A percentile compares a stretch with the other conserved stretches of the same genome.
Conservation (phyloP, 371 early-diverging fungal genomes). For the Rhizopus delemar region DNA sequence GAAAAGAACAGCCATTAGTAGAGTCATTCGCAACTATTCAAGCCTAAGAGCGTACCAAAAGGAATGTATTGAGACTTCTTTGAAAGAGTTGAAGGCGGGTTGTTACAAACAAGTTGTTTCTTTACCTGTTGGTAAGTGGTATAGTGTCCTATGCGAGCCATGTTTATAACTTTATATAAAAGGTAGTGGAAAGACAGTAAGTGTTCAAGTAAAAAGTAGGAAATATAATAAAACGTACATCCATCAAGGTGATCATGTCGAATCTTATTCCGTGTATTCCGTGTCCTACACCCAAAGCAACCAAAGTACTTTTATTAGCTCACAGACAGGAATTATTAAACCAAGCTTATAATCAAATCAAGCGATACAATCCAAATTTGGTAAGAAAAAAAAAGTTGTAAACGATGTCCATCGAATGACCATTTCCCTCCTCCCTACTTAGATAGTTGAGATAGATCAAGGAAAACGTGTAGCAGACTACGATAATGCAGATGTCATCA, state of each 20-base stretch:
- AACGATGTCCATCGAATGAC: neutral
- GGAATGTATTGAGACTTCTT: conserved; percentile 74
- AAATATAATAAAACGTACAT: neutral
- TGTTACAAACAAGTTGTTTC: conserved; percentile 75
- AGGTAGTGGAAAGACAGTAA: conserved; percentile 90
- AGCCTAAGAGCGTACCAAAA: conserved; percentile 72
- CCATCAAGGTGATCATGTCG: conserved; percentile 73
- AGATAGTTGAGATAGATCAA: conserved; percentile 69
- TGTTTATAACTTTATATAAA: conserved; percentile 20
- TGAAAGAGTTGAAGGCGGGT: conserved; percentile 55
- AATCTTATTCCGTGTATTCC: conserved; percentile 75
- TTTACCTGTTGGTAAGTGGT: conserved; percentile 68
- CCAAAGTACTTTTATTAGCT: conserved; percentile 79
- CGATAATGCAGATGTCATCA: conserved; percentile 66
- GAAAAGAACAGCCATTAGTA: neutral
- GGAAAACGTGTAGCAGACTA: conserved; percentile 58
- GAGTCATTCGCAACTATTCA: too few species aligned
- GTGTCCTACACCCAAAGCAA: conserved; percentile 62
- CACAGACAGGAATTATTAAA: conserved; percentile 86
- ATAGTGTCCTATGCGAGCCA: neutral
- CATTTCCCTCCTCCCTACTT: neutral
- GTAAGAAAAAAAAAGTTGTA: conserved; percentile 33
- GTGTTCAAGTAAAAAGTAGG: neutral
- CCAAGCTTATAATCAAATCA: conserved; percentile 77
- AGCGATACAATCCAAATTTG: conserved; percentile 52